These are phyloP conservation scores for Cladophialophora immunda DNA, from an alignment of 2,329 filamentous ascomycete species.

Conservation along the genomic window DNA sequence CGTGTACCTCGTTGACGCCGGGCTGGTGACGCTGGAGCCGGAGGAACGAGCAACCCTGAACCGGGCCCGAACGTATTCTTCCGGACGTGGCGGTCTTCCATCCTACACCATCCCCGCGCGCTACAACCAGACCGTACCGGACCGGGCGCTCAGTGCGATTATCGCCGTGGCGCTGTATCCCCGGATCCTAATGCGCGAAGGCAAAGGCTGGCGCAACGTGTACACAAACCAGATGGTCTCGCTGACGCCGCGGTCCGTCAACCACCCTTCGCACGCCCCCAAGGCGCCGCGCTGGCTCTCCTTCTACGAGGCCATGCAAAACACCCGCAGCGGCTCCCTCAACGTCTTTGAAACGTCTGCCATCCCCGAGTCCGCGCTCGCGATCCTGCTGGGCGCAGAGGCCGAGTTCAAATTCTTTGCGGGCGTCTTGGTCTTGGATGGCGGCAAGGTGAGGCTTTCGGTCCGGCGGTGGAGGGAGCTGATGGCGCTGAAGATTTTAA, in stretches of 20 bases:
- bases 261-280: conserved; percentile 50
- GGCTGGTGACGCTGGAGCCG: conserved; percentile 73
- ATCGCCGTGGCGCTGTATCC: conserved; percentile 97
- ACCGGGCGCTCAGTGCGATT: conserved; percentile 79
- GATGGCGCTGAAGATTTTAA: conserved; percentile 85
- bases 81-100: conserved; percentile 57
- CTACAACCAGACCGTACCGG: conserved; percentile 80
- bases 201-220: conserved; percentile 88
- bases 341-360: conserved; percentile 90
- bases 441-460: conserved; percentile 84
- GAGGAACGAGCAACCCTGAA: conserved; percentile 30
- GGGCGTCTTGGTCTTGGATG: conserved; percentile 85
- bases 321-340: conserved; percentile 73
- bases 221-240: conserved; percentile 91
- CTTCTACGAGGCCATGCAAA: conserved; percentile 98
- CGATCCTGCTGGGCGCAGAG: conserved; percentile 81
- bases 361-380: conserved; percentile 81
- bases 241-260: conserved; percentile 87
- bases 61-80: conserved; percentile 22
- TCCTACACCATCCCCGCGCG: conserved; percentile 81
- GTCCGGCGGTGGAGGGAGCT: conserved; percentile 89
- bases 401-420: conserved; percentile 89
- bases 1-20: conserved; percentile 83
- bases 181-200: conserved; percentile 84
- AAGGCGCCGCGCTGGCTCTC: conserved; percentile 77